A percentile compares a stretch with the other conserved stretches of the same genome.
Conservation (phyloP, 1,284 basidiomycete species). For the Anthracocystis setariae region DNA sequence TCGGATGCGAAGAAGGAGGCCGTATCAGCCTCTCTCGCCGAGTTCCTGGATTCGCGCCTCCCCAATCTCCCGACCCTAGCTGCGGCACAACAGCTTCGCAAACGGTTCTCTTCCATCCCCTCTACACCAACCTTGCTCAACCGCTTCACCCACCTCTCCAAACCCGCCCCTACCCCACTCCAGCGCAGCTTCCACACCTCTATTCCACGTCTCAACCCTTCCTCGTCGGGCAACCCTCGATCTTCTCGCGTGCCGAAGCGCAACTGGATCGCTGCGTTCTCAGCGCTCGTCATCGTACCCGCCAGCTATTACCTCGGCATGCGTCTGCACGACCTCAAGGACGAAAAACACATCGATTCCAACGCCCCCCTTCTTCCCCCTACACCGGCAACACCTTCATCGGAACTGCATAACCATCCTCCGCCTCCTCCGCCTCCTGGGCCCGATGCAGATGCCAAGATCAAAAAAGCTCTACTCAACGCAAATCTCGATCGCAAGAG, state of each 20-base stretch:
- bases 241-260: constrained; percentile 16
- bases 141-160: constrained; percentile 5
- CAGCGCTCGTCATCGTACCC: constrained; percentile 39
- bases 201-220: neutral
- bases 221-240: neutral
- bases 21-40: constrained; percentile 11
- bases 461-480: constrained; percentile 2
- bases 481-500: constrained; percentile 13
- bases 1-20: constrained; percentile 16
- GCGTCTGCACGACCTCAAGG: constrained; percentile 34
- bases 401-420: constrained; percentile 14
- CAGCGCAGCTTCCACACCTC: constrained; percentile 16
- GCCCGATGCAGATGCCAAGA: constrained; percentile 1
- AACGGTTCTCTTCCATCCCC: constrained; percentile 8
- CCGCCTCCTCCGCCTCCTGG: no score
- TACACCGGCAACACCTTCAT: constrained; percentile 4
- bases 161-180: neutral
- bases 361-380: constrained; percentile 17
- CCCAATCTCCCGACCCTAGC: constrained; percentile 3
- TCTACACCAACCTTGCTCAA: constrained; percentile 7
- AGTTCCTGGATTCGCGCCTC: constrained; percentile 19
- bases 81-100: constrained; percentile 15
- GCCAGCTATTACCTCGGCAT: constrained; percentile 37
- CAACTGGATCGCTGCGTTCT: constrained; percentile 47
- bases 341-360: constrained; percentile 15